Base-by-base conservation (phyloP, 768 basidiomycete genomes). In the Trametes punicea region DNA sequence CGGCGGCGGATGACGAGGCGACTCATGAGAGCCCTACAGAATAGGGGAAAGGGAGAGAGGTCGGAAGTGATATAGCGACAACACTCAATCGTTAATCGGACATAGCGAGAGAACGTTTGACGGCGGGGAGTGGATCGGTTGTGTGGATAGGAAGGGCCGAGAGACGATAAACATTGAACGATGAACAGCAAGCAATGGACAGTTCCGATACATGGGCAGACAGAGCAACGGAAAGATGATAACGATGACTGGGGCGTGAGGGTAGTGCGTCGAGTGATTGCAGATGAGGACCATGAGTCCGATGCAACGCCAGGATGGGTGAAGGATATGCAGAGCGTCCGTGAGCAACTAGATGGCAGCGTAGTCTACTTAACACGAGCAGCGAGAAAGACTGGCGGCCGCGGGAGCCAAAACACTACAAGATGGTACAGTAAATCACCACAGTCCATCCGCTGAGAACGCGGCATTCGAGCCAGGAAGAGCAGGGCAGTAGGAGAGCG, bases 311-410 rank as follows among this genome's bases (percentile, higher is more conserved):
- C n/a, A n/a, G 18, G 39, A 40, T 27, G n/a, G 45, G 46, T 26
- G 51, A 46, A n/a, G 33, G 39, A 45, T 48, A 44, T 58, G 51
- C 51, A 59, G 47, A 59, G 52, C 48, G 58, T 60, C 58, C 58
- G 10, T 20, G 45, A 45, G 47, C 49, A 51, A 60, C 48, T 60
- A 60, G 58, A 60, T 60, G 52, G 54, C 46, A 60, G 58, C 58
- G 58, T 60, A 60, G 13, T 30, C 33, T 60, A 60, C 52, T 44
- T 15, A 30, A 49, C 23, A 56, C 40, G 53, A 47, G 20, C 36
- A 60, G 44, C 53, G 44, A 25, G 34, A 60, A 55, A 23, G 58
- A 60, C 40, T 29, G 49, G 53, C 30, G 53, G 48, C 49, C 38
- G 49, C 41, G 52, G 25, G 51, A 46, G 49, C 58, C 53, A 51